A percentile compares a stretch with the other conserved stretches of the same genome.
Evolutionary conservation across 805 yeast species (phyloP).

Genomic region (Starmerella powellii): DNA sequence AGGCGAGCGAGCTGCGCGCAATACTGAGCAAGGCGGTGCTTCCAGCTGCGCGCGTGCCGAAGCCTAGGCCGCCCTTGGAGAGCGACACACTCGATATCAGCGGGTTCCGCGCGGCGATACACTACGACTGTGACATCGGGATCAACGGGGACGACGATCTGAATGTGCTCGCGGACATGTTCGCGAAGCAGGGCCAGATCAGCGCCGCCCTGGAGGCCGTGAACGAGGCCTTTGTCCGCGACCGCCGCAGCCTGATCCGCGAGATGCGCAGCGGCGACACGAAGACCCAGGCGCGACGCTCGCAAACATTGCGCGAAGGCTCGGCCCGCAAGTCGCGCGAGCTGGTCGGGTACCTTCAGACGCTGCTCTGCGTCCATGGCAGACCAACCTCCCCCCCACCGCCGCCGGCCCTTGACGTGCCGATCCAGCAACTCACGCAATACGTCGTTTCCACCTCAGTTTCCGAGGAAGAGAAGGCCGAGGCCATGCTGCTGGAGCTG

Average conservation of each 20-base stretch:
- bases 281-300: background rate
- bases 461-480: background rate
- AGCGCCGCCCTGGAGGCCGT: conserved; percentile 2
- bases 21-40: background rate
- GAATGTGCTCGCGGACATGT: too few species aligned
- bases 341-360: conserved; percentile 3
- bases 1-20: too few species aligned
- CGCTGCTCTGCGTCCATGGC: background rate
- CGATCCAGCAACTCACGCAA: too few species aligned
- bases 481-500: background rate
- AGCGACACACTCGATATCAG: too few species aligned
- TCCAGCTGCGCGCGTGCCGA: background rate
- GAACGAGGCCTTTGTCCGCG: conserved; percentile 3
- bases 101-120: too few species aligned
- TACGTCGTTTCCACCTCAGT: too few species aligned
- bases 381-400: background rate
- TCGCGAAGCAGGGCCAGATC: conserved; percentile 3
- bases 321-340: background rate
- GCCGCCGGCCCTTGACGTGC: background rate
- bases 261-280: background rate
- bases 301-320: too few species aligned
- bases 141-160: too few species aligned
- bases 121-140: too few species aligned
- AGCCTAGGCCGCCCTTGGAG: too few species aligned
- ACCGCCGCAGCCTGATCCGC: background rate